Percentiles rank a stretch among this genome's conserved stretches.
Conservation (phyloP, 179 eudicot species). For the Amaranthus tricolor region DNA sequence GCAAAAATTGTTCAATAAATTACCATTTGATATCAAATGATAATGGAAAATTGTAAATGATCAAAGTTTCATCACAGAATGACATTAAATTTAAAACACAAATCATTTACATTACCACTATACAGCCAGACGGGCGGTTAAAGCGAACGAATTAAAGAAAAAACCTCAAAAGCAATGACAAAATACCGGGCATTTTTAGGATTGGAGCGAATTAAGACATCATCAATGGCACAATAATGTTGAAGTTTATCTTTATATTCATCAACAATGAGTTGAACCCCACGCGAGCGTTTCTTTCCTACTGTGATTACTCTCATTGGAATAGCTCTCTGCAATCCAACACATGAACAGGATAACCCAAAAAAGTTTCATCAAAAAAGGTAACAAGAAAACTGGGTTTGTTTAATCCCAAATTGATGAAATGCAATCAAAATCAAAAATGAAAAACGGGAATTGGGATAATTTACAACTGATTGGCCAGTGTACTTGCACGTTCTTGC, state of each 20-base stretch:
- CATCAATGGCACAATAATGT: conserved; percentile 55
- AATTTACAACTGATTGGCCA: conserved; percentile 55
- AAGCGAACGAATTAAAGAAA: too few species aligned
- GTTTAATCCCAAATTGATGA: background rate
- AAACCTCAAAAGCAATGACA: background rate
- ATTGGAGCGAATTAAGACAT: conserved; percentile 63
- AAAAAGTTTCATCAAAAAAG: background rate
- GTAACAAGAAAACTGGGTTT: background rate
- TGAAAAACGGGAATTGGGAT: background rate
- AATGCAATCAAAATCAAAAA: background rate
- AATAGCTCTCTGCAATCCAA: conserved; percentile 50
- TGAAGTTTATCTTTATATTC: conserved; percentile 65
- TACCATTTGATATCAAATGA: too few species aligned
- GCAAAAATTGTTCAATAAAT: too few species aligned
- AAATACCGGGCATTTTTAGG: conserved; percentile 74
- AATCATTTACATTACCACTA: too few species aligned
- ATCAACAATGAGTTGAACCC: conserved; percentile 68
- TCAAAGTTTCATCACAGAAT: too few species aligned
- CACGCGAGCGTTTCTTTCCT: conserved; percentile 66
- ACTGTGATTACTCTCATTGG: conserved; percentile 68
- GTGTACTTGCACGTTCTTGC: conserved; percentile 46
- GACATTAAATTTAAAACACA: too few species aligned
- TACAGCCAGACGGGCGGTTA: too few species aligned
- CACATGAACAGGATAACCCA: conserved; percentile 7
- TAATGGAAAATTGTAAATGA: too few species aligned